Conservation (phyloP, 2,329 filamentous ascomycete genomes). For the Fusarium tanahbumbuense region DNA sequence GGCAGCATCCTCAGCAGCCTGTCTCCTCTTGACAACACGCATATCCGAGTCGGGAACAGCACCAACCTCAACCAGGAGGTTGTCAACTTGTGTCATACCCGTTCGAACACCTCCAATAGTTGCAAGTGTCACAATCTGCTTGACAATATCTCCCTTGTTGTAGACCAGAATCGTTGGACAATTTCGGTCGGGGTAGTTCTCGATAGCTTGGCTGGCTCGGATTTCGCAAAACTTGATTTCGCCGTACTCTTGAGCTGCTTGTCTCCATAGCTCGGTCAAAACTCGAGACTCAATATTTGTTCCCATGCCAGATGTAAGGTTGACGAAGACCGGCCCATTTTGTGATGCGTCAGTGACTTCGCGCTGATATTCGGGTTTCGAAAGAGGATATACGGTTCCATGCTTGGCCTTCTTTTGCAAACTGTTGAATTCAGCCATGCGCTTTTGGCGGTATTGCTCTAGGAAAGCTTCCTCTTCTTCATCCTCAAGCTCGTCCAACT, state of each 20-base stretch:
- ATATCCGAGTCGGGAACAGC: constrained; percentile 83
- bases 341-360: constrained; percentile 93
- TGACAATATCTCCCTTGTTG: constrained; percentile 89
- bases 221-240: constrained; percentile 99
- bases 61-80: constrained; percentile 82
- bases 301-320: constrained; percentile 81
- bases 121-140: constrained; percentile 89
- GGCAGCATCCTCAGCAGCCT: constrained; percentile 69
- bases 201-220: constrained; percentile 89
- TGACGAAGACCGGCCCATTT: constrained; percentile 76
- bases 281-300: constrained; percentile 88
- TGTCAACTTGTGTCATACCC: constrained; percentile 80
- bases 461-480: constrained; percentile 94
- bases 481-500: constrained; percentile 93
- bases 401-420: constrained; percentile 83
- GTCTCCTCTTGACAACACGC: constrained; percentile 74
- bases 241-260: constrained; percentile 85
- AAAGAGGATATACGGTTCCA: constrained; percentile 91
- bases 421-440: constrained; percentile 82
- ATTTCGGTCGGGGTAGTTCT: constrained; percentile 94
- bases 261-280: constrained; percentile 85
- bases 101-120: constrained; percentile 80
- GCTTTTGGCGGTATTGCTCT: constrained; percentile 86
- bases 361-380: constrained; percentile 91
- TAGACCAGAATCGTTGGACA: constrained; percentile 95